phyloP scores from a whole-genome alignment of 768 basidiomycete genomes.

The Austroboletus eburneus region DNA sequence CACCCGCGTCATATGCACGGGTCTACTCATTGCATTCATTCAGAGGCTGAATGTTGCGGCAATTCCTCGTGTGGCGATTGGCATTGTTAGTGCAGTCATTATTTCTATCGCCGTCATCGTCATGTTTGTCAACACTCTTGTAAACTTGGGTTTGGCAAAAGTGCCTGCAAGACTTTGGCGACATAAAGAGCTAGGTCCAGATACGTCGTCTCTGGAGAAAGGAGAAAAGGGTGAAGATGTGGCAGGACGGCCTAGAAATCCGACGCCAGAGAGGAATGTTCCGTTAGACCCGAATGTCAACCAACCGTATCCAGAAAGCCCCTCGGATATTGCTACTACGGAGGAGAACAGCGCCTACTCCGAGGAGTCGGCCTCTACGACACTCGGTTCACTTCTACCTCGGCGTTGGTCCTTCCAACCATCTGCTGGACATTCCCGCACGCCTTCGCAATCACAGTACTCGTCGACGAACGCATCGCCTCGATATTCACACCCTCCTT shows the following conservation, averaged over 20 bases:
- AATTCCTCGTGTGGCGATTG: slow-evolving; percentile 80
- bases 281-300: slow-evolving; percentile 39
- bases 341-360: slow-evolving; percentile 28
- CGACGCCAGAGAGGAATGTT: slow-evolving; percentile 47
- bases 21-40: slow-evolving; percentile 74
- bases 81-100: slow-evolving; percentile 67
- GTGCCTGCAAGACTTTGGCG: slow-evolving; percentile 18
- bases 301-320: slow-evolving; percentile 42
- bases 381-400: slow-evolving; percentile 32
- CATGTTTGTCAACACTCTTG: slow-evolving; percentile 60
- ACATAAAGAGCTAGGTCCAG: slow-evolving; percentile 6
- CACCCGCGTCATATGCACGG: slow-evolving; percentile 65
- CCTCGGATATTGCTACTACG: slow-evolving; percentile 16
- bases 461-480: slow-evolving; percentile 28
- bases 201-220: slow-evolving; percentile 28
- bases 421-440: slow-evolving; percentile 27
- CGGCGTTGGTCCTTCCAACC: slow-evolving; percentile 31
- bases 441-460: slow-evolving; percentile 31
- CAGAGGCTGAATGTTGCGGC: slow-evolving; percentile 57
- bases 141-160: slow-evolving; percentile 42
- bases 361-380: slow-evolving; percentile 34
- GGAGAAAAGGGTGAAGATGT: slow-evolving; percentile 19
- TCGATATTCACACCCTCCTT: slow-evolving; percentile 30
- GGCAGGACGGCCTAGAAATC: slow-evolving; percentile 42
- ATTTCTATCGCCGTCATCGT: slow-evolving; percentile 68